These are phyloP conservation scores for Rhodotorula taiwanensis DNA, from an alignment of 768 basidiomycete genomes.

Conservation along the genomic window DNA sequence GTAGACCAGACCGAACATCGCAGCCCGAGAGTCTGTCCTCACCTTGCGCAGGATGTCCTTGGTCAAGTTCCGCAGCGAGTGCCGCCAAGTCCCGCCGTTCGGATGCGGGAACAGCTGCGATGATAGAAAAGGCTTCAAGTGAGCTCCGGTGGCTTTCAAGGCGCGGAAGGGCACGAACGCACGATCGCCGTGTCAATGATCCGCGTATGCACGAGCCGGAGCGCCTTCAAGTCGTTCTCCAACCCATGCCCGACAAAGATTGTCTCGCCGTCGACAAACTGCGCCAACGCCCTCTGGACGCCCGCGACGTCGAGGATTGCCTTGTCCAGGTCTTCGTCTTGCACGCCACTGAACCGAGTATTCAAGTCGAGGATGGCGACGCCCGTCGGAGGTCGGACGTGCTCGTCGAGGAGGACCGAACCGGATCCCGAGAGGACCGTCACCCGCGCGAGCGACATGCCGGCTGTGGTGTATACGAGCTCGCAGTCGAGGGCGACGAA, in stretches of 20 bases:
- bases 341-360: conserved; percentile 54
- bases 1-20: not conserved
- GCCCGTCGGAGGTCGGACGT: conserved; percentile 49
- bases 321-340: conserved; percentile 38
- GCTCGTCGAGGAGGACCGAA: conserved; percentile 63
- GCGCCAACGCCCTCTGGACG: conserved; percentile 62
- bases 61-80: conserved; percentile 71
- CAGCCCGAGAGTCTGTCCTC: not conserved
- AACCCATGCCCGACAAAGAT: conserved; percentile 84
- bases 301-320: conserved; percentile 63
- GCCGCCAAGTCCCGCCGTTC: conserved; percentile 65
- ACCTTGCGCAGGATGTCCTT: conserved; percentile 64
- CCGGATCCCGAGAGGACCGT: conserved; percentile 68
- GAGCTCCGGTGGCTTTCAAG: too few relatives aligned
- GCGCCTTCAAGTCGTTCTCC: conserved; percentile 87
- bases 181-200: conserved; percentile 77
- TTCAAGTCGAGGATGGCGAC: conserved; percentile 65
- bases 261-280: conserved; percentile 67
- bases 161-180: too few relatives aligned
- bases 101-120: conserved; percentile 69
- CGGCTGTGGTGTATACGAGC: conserved; percentile 91
- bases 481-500: conserved; percentile 91
- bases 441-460: conserved; percentile 80
- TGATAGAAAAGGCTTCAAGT: too few relatives aligned
- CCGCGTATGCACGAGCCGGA: conserved; percentile 73